A percentile compares a stretch with the other conserved stretches of the same genome.
These are phyloP conservation scores for Pisolithus albus DNA, from an alignment of 768 basidiomycete species.

Conservation along the genomic window DNA sequence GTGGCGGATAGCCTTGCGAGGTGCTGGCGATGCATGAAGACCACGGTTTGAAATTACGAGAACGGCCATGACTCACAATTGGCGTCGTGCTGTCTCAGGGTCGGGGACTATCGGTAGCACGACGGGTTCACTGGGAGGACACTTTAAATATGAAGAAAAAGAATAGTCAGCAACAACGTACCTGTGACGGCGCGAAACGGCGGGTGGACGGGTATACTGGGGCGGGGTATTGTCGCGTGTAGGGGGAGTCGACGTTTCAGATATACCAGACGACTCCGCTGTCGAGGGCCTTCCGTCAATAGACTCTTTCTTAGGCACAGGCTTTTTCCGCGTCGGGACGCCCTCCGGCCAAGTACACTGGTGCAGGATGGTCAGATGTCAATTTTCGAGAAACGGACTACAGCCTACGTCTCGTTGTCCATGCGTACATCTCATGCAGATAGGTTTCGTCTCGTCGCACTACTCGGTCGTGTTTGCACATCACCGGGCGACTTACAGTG, in stretches of 20 bases:
- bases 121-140: constrained; percentile 37
- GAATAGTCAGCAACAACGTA: constrained; percentile 6
- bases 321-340: constrained; percentile 65
- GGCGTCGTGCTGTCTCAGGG: constrained; percentile 38
- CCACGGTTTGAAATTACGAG: background rate
- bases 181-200: constrained; percentile 38
- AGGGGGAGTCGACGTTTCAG: constrained; percentile 67
- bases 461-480: constrained; percentile 22
- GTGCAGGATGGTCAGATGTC: constrained; percentile 6
- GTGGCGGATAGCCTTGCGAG: constrained; percentile 39
- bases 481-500: background rate
- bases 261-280: constrained; percentile 66
- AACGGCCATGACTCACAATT: constrained; percentile 34
- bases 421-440: constrained; percentile 80
- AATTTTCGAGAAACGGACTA: constrained; percentile 1
- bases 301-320: constrained; percentile 49
- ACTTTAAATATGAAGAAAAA: constrained; percentile 2
- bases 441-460: constrained; percentile 90
- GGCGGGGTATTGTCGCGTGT: constrained; percentile 63
- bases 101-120: constrained; percentile 38
- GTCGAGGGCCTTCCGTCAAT: constrained; percentile 64
- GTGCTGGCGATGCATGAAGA: constrained; percentile 27
- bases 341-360: constrained; percentile 85
- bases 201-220: constrained; percentile 32
- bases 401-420: constrained; percentile 70